Base-by-base conservation (phyloP, 2,329 filamentous ascomycete genomes). In the Dichotomopilus funicola region DNA sequence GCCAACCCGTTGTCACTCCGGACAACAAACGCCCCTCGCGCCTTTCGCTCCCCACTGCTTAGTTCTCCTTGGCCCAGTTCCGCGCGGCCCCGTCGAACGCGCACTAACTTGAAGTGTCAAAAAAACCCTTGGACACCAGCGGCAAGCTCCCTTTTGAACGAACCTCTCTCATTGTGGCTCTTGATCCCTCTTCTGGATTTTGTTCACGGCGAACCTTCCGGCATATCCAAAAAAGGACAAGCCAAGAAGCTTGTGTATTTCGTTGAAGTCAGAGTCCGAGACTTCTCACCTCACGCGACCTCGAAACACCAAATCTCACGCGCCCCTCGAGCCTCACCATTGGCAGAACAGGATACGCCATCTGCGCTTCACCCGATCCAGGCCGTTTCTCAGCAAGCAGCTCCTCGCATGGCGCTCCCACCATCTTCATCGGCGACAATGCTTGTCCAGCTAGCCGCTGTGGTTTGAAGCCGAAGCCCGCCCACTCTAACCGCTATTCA, bases 401-500 rank as follows among this genome's bases (percentile, higher is more conserved):
- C 41, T 52, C 40, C 35, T 37, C 50, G 43, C 56, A 61, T 61
- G 55, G 57, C 57, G 57, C 53, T 42, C 34, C 35, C 51, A 52
- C 57, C 55, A 53, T 52, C 42, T 33, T 52, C 53, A 47, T 31
- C 49, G 48, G 57, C 50, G 51, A 59, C 51, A 19, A 61, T 61
- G 58, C 38, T 54, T 33, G 36, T 42, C 53, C 54, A 45, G 57
- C 49, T 43, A 45, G 51, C 50, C 37, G 44, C 57, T 47, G 54
- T 51, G 54, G 51, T 59, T 37, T 60, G 19, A 27, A 27, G 19
- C 19, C 19, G 19, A 27, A 54, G 60, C 53, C 56, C 54, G 51
- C 59, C 56, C 56, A 60, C 50, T 36, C 59, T 52, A 54, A 56
- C 56, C 45, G 54, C 31, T 46, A 42, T 42, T 43, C 33, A 55